These are phyloP conservation scores for Coemansia sp. DNA, from an alignment of 192 early-diverging fungal genomes.

Conservation along the genomic window DNA sequence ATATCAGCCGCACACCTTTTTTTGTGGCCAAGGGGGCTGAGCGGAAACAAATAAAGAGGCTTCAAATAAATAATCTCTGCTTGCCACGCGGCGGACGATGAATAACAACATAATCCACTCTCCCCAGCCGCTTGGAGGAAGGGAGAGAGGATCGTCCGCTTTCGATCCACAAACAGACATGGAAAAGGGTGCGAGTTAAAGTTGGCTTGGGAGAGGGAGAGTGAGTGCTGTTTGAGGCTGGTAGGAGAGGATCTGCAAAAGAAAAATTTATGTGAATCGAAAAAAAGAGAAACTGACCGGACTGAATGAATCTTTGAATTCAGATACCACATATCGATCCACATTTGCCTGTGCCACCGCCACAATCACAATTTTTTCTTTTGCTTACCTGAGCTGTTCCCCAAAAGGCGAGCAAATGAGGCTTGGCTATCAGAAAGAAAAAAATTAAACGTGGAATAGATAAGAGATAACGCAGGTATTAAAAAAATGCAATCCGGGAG, in stretches of 20 bases:
- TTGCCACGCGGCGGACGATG: not conserved
- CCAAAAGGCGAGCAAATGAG: not conserved
- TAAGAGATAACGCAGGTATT: not conserved
- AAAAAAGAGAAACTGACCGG: not conserved
- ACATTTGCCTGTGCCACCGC: not conserved
- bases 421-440: not conserved
- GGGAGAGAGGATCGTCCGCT: not conserved
- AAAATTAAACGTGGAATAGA: not conserved
- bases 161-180: conserved; percentile 5
- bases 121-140: not conserved
- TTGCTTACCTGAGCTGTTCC: conserved; percentile 3
- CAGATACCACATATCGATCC: conserved; percentile 2
- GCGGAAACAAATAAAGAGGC: not conserved
- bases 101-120: not conserved
- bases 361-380: not conserved
- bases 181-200: not conserved
- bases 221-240: conserved; percentile 2
- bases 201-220: not conserved
- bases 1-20: not conserved
- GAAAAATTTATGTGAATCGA: not conserved
- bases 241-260: not conserved
- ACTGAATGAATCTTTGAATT: not conserved
- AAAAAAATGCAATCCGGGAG: not conserved
- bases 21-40: not conserved
- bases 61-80: not conserved